Conservation (phyloP, 192 early-diverging fungal genomes). For the Podila clonocystis region DNA sequence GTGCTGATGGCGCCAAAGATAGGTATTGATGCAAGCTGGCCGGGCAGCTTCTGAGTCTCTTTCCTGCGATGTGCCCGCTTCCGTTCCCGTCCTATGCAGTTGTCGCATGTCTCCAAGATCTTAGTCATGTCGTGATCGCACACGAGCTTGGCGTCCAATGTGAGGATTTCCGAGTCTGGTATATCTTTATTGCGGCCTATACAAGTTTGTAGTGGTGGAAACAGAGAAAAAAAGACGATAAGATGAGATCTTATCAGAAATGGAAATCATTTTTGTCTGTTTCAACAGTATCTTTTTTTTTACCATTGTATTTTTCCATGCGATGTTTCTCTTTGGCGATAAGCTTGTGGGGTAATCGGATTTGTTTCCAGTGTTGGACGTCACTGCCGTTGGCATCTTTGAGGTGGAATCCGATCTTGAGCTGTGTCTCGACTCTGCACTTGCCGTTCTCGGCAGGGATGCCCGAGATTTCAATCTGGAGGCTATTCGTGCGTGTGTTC, state of each 20-base stretch:
- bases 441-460: conserved; percentile 60
- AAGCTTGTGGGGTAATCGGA: conserved; percentile 76
- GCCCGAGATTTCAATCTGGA: conserved; percentile 51
- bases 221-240: not conserved
- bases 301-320: conserved; percentile 61
- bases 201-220: not conserved
- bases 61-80: conserved; percentile 48
- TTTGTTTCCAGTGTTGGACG: conserved; percentile 75
- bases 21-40: conserved; percentile 36
- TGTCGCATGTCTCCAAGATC: conserved; percentile 42
- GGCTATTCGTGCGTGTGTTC: conserved; percentile 15
- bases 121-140: conserved; percentile 52
- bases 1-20: conserved; percentile 42
- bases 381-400: conserved; percentile 63
- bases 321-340: conserved; percentile 76
- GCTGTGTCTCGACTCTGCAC: conserved; percentile 89
- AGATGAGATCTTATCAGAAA: not conserved
- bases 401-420: conserved; percentile 79
- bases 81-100: conserved; percentile 49
- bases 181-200: conserved; percentile 38
- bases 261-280: no score
- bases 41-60: conserved; percentile 41
- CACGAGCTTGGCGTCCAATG: conserved; percentile 33
- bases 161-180: conserved; percentile 38
- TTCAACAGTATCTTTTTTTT: not conserved